Evolutionary conservation across 2,329 filamentous ascomycete species (phyloP).

Genomic region (Harringtonia aguacate): DNA sequence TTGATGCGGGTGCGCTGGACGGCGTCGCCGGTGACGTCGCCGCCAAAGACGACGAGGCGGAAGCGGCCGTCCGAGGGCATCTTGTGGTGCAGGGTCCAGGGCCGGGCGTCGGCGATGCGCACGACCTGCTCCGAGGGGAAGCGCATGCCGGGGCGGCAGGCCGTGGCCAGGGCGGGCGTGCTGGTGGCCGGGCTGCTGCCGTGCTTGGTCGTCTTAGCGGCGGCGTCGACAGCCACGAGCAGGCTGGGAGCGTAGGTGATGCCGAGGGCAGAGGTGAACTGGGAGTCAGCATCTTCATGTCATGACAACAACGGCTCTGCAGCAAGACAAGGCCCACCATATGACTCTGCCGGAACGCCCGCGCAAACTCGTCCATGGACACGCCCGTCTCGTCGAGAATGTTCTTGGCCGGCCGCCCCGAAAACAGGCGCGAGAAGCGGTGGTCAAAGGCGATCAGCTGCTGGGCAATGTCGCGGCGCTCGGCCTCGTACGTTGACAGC

Average conservation of each 20-base stretch:
- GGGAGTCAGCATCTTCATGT: background rate
- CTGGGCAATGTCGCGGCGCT: slow-evolving; percentile 44
- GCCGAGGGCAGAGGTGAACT: slow-evolving; percentile 6
- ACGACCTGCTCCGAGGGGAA: too few relatives aligned
- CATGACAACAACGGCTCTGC: too few relatives aligned
- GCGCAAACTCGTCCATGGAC: slow-evolving; percentile 40
- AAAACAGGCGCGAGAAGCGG: slow-evolving; percentile 36
- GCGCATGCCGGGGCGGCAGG: too few relatives aligned
- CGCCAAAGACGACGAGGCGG: too few relatives aligned
- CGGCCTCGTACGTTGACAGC: slow-evolving; percentile 29
- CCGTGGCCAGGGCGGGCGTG: too few relatives aligned
- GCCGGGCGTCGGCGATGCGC: too few relatives aligned
- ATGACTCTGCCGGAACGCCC: slow-evolving; percentile 4
- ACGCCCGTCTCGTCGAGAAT: slow-evolving; percentile 45
- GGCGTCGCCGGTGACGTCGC: too few relatives aligned
- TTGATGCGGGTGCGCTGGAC: slow-evolving; percentile 19
- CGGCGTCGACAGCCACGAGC: background rate
- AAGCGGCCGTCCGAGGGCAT: too few relatives aligned
- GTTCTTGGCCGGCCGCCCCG: slow-evolving; percentile 39
- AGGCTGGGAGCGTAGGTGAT: slow-evolving; percentile 3
- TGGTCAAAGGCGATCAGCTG: slow-evolving; percentile 48
- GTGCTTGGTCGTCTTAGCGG: too few relatives aligned
- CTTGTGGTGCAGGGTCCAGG: too few relatives aligned
- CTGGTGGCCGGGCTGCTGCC: too few relatives aligned
- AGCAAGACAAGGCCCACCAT: too few relatives aligned